Percentiles rank a stretch among this genome's conserved stretches.
phyloP scores from a whole-genome alignment of 179 eudicot species.

The Vitellaria paradoxa region DNA sequence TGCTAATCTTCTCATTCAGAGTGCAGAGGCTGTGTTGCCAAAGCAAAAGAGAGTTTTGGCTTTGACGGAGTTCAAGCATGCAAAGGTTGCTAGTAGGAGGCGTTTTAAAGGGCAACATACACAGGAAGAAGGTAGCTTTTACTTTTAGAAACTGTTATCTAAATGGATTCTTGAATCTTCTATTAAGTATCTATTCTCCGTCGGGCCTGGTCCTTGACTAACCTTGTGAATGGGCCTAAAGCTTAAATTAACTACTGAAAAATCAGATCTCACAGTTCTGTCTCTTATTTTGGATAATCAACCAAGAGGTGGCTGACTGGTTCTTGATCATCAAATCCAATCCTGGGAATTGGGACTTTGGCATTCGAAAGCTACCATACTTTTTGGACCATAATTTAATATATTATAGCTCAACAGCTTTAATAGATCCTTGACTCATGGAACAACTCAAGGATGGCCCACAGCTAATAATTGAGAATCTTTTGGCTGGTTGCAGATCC shows the following conservation, averaged over 20 bases:
- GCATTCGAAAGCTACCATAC: neutral
- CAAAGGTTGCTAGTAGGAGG: conserved; percentile 74
- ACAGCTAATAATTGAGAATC: neutral
- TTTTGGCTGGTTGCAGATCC: neutral
- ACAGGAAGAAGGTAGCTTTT: conserved; percentile 48
- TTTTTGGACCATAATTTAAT: neutral
- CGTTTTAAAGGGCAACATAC: conserved; percentile 33
- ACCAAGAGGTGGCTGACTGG: neutral
- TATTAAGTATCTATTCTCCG: neutral
- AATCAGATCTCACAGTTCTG: neutral
- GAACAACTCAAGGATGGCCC: neutral
- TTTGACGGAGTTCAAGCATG: conserved; percentile 66
- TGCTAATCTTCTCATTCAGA: conserved; percentile 63
- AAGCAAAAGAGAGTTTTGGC: conserved; percentile 79
- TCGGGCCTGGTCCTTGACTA: neutral
- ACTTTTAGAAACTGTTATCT: conserved; percentile 1
- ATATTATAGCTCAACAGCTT: neutral
- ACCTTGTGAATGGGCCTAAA: neutral
- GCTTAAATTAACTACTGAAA: neutral
- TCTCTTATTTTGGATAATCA: neutral
- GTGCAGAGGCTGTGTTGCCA: conserved; percentile 70
- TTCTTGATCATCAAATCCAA: neutral
- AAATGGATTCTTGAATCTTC: conserved; percentile 1
- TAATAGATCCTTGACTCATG: no score
- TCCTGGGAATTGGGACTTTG: neutral